Percentiles rank a stretch among this genome's conserved stretches.
Evolutionary conservation across 805 yeast genomes (phyloP).

Genomic region (Cyberlindnera nakhonratchasimensis): DNA sequence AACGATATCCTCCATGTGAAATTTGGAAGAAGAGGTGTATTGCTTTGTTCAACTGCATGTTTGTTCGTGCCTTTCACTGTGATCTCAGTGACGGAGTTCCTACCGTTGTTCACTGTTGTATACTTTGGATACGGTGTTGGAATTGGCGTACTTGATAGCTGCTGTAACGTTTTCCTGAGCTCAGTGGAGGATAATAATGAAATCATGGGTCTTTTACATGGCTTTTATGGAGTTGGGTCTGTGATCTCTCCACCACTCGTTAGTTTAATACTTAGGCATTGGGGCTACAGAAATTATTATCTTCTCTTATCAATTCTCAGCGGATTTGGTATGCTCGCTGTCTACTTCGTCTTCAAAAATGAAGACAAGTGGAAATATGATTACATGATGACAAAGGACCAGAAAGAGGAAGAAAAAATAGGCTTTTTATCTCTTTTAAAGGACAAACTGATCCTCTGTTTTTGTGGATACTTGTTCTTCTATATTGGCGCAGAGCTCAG

Average conservation of each 20-base stretch:
- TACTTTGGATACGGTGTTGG: conserved; percentile 50
- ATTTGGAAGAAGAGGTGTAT: conserved; percentile 48
- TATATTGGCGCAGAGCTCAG: conserved; percentile 71
- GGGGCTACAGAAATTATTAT: conserved; percentile 21
- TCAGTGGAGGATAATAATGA: conserved; percentile 51
- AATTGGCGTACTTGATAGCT: conserved; percentile 53
- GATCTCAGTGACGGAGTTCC: conserved; percentile 38
- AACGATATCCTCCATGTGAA: conserved; percentile 40
- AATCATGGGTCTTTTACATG: conserved; percentile 62
- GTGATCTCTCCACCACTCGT: conserved; percentile 65
- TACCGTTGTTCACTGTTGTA: conserved; percentile 35
- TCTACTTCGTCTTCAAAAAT: conserved; percentile 44
- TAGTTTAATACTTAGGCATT: conserved; percentile 36
- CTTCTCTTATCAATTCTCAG: conserved; percentile 8
- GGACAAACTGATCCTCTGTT: conserved; percentile 40
- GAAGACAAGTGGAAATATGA: conserved; percentile 37
- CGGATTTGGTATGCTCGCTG: conserved; percentile 25
- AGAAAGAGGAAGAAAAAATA: conserved; percentile 20
- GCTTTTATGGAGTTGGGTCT: conserved; percentile 70
- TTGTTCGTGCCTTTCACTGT: conserved; percentile 37
- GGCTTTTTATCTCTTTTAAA: conserved; percentile 20
- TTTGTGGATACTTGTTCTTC: conserved; percentile 52
- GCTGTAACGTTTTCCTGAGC: conserved; percentile 47
- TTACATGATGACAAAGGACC: conserved; percentile 15
- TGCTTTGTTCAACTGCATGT: conserved; percentile 32